These are phyloP conservation scores for Saccharum hybrid DNA, from an alignment of 202 grass and related monocot species.

Conservation along the genomic window DNA sequence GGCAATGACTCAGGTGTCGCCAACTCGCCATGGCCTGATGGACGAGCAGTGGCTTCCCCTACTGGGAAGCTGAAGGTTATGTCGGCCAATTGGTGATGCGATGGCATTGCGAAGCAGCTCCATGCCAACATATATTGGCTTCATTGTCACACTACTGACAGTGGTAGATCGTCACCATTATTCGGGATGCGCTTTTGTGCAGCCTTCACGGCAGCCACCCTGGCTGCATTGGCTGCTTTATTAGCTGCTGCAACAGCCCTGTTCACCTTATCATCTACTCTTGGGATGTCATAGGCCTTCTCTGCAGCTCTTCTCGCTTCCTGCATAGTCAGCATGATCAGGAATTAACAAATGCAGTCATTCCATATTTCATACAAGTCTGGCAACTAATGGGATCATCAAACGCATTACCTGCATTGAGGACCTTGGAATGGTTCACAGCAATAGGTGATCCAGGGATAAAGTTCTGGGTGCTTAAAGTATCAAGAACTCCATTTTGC, in stretches of 20 bases:
- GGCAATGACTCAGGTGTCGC: constrained; percentile 38
- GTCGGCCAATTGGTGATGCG: constrained; percentile 28
- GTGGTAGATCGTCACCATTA: constrained; percentile 53
- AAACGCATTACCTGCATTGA: constrained; percentile 84
- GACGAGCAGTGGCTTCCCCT: constrained; percentile 33
- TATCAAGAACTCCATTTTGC: constrained; percentile 88
- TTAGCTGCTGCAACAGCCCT: constrained; percentile 78
- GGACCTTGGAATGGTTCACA: constrained; percentile 96
- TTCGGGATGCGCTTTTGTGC: constrained; percentile 72
- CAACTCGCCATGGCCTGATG: constrained; percentile 36
- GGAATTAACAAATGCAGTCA: constrained; percentile 33
- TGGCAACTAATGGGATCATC: constrained; percentile 28
- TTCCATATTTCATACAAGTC: constrained; percentile 15
- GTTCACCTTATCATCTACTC: constrained; percentile 94
- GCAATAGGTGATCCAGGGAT: constrained; percentile 76
- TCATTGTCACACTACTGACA: constrained; percentile 62
- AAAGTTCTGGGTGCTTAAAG: constrained; percentile 84
- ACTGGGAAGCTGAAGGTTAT: constrained; percentile 37
- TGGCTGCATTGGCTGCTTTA: constrained; percentile 91
- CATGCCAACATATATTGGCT: constrained; percentile 47
- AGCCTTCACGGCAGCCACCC: constrained; percentile 91
- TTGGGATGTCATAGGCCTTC: constrained; percentile 77
- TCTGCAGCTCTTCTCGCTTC: constrained; percentile 92
- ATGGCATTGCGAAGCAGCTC: constrained; percentile 50
- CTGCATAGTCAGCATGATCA: constrained; percentile 57